Base-by-base conservation (phyloP, 148 eudicot species). In the Persicaria maculosa region DNA sequence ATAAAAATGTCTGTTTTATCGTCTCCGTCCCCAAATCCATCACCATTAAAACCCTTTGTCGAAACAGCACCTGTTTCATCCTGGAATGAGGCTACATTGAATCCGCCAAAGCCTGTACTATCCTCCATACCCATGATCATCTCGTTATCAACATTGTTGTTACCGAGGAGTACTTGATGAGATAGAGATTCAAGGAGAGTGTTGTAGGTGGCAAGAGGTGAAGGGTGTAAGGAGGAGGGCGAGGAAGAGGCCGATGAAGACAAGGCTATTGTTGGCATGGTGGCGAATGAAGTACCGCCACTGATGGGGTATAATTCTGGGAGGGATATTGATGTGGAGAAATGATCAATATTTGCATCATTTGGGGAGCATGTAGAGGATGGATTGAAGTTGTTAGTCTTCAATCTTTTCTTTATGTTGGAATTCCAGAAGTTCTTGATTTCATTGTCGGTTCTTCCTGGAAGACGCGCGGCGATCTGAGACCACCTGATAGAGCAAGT, bases 391-490 rank as follows among this genome's bases (percentile, higher is more conserved):
- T 20, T 20, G 65, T 19, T 20, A 7, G 76, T 79, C 74, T 85
- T 90, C 73, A 87, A 44, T 74, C 88, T 88, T 75, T 84, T 90
- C 78, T 90, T 90, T 50, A 87, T 81, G 4, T 87, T 84, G 0
- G 96, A 88, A 52, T 90, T 90, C 92, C 92, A 90, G 45, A 88
- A 88, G 72, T 86, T 90, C 81, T 88, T 92, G 45, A 90, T 90
- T 71, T 92, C 94, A 7, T 86, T 88, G 77, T 90, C 96, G 1
- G 96, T 90, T 70, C 96, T 84, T 47, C 92, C 96, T 3, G 92
- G 96, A 14, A 90, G 83, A 20, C 88, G 90, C 1, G 92, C 86
- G 0, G 96, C 96, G 44, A 90, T 90, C 65, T 90, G 92, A 64
- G 96, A 88, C 96, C 96, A 90, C 85, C 96, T 84, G 71, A n/a